Evolutionary conservation across 2,329 filamentous ascomycete genomes (phyloP), one percentile per base, ranked within the genome.

Genomic region (Didymella arachidicola): DNA sequence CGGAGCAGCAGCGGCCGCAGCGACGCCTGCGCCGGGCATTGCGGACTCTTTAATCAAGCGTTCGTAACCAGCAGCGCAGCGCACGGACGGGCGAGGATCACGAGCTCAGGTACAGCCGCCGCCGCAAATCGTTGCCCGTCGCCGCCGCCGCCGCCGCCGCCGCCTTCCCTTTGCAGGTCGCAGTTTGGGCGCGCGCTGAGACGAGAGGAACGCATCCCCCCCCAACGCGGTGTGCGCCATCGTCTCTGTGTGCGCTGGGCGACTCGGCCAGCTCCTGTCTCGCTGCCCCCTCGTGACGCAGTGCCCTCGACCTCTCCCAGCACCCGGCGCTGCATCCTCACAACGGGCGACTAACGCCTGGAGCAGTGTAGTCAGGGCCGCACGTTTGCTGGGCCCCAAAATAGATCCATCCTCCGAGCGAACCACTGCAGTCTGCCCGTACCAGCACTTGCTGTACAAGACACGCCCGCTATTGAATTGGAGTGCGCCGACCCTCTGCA

Each of bases 331-430:
- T 30, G 51, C 26, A 38, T 60, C 59, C 34, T 36, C 55, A 55
- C 55, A 65, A 67, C 67, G 62, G 63, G 57, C 62, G 59, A 57
- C 61, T 62, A 62, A 59, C 39, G 56, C 48, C 51, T 52, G 61
- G 62, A 62, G 62, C 59, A 63, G 66, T 55, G 61, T 63, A 65
- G 62, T 61, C 65, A 67, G 62, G 63, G 62, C 61, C 63, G 49
- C 62, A 64, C 60, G 64, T 62, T 55, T 59, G 56, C 59, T 66
- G 61, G 53, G 61, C 62, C 62, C 67, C 62, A 59, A 65, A 66
- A 64, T 67, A 67, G 64, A 62, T 64, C 60, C 67, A 58, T 59
- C 53, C 26, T 44, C 61, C 60, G 53, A 58, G 46, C 52, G 53
- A 54, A 59, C 52, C 51, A 55, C 46, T 52, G 22, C 22, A 22